Conservation (phyloP, 2,329 filamentous ascomycete genomes). For the Diaporthe velutina region DNA sequence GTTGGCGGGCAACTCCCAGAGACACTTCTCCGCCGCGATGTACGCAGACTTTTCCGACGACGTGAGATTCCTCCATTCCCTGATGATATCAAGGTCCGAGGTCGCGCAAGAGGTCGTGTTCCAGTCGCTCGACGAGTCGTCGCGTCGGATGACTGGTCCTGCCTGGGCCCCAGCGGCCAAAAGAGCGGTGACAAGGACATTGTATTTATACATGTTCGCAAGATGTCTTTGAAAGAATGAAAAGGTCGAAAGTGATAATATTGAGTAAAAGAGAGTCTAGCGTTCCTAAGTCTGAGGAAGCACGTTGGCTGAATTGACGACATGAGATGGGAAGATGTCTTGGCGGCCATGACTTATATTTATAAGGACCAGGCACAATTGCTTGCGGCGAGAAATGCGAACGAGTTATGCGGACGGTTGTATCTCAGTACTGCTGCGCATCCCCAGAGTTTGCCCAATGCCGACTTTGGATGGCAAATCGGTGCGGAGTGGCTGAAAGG, state of each 20-base stretch:
- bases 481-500: not conserved
- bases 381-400: too few relatives aligned
- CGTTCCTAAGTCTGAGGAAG: not conserved
- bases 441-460: not conserved
- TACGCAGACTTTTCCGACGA: conserved; percentile 46
- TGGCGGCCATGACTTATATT: not conserved
- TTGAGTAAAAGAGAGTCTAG: not conserved
- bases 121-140: not conserved
- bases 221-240: not conserved
- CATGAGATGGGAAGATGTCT: not conserved
- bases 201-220: not conserved
- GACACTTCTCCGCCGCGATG: conserved; percentile 49
- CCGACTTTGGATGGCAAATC: not conserved
- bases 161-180: not conserved
- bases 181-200: not conserved
- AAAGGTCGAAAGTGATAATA: too few relatives aligned
- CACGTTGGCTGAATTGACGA: too few relatives aligned
- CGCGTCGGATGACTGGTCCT: not conserved
- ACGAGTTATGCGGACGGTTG: not conserved
- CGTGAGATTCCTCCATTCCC: not conserved
- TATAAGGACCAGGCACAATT: not conserved
- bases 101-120: not conserved
- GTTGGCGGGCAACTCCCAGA: conserved; percentile 45
- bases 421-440: not conserved
- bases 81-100: conserved; percentile 8